Conservation (phyloP, 495 filamentous ascomycete species). For the Aspergillus sclerotiicarbonarius region DNA sequence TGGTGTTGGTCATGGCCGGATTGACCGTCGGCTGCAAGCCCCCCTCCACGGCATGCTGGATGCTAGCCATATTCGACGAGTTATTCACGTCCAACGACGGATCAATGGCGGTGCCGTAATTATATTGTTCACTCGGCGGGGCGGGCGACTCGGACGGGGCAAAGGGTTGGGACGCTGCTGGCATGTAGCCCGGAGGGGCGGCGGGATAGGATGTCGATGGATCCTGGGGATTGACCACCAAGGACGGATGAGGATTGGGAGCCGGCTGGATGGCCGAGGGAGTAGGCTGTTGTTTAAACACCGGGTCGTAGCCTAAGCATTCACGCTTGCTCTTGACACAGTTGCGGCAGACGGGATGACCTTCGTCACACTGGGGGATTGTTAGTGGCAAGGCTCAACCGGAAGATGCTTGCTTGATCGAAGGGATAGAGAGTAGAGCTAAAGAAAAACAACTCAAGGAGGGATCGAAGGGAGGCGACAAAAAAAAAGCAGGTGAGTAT, state of each 20-base stretch:
- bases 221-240: slow-evolving; percentile 47
- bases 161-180: slow-evolving; percentile 61
- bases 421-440: slow-evolving; percentile 20
- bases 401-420: neutral
- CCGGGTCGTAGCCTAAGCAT: slow-evolving; percentile 95
- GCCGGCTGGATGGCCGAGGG: slow-evolving; percentile 79
- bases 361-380: slow-evolving; percentile 83
- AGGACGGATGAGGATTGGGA: slow-evolving; percentile 51
- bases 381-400: slow-evolving; percentile 6
- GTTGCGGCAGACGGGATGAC: slow-evolving; percentile 90
- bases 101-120: slow-evolving; percentile 68
- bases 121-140: slow-evolving; percentile 46
- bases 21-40: slow-evolving; percentile 30
- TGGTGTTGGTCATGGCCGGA: slow-evolving; percentile 25
- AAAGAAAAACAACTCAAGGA: slow-evolving; percentile 15
- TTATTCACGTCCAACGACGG: slow-evolving; percentile 59
- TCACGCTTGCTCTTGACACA: slow-evolving; percentile 98
- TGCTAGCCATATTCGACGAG: slow-evolving; percentile 30
- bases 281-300: slow-evolving; percentile 84
- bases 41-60: slow-evolving; percentile 35
- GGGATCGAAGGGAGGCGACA: slow-evolving; percentile 21
- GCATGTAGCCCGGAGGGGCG: slow-evolving; percentile 57
- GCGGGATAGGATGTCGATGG: slow-evolving; percentile 39
- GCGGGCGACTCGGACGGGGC: slow-evolving; percentile 50
- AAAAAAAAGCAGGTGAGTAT: slow-evolving; percentile 22